Conservation (phyloP, 441 rosid species). For the Erodium moschatum region DNA sequence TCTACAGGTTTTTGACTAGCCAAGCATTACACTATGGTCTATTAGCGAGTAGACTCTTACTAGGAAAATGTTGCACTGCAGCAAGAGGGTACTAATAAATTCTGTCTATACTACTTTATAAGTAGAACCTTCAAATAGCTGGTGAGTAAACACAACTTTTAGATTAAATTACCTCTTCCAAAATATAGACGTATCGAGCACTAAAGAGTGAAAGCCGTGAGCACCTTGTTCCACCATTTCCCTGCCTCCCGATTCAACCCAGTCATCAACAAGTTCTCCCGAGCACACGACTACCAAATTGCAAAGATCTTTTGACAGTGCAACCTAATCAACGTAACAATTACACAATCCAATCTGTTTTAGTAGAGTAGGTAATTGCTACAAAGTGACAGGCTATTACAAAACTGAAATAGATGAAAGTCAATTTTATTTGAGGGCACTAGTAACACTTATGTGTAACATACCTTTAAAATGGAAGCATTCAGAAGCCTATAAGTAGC, state of each 20-base stretch:
- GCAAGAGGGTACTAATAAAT: conserved; percentile 3
- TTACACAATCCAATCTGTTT: conserved; percentile 20
- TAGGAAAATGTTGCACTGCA: neutral
- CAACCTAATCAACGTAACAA: conserved; percentile 42
- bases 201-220: conserved; percentile 60
- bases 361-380: neutral
- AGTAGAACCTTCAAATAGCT: neutral
- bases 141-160: conserved; percentile 14
- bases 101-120: conserved; percentile 7
- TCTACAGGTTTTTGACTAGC: neutral
- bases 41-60: neutral
- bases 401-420: conserved; percentile 7
- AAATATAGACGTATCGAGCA: conserved; percentile 75
- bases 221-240: conserved; percentile 28
- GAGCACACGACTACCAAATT: conserved; percentile 65
- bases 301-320: conserved; percentile 81
- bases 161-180: conserved; percentile 49
- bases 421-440: neutral
- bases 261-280: conserved; percentile 54
- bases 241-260: conserved; percentile 28
- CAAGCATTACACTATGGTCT: neutral
- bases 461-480: conserved; percentile 67
- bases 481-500: conserved; percentile 35
- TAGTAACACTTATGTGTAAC: neutral
- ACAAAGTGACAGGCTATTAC: neutral